Evolutionary conservation across 164 flowering plant genomes (phyloP).

Genomic region (Buxus sempervirens): DNA sequence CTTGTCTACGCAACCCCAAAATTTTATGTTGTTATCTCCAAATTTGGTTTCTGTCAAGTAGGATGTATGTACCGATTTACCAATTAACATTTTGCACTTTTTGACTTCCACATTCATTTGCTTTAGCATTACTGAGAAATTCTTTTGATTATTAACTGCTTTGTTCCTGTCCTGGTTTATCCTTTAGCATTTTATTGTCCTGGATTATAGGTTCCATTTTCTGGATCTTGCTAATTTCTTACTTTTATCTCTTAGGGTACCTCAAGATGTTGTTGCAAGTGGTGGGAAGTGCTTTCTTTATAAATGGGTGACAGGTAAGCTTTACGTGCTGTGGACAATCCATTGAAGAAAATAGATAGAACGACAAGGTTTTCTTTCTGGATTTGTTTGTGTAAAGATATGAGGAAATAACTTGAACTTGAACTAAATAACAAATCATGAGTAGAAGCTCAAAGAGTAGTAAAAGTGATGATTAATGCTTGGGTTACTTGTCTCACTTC

Average conservation of each 20-base stretch:
- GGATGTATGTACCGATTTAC: no score
- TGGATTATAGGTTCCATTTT: background rate
- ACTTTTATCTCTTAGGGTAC: slow-evolving; percentile 55
- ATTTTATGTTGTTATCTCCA: no score
- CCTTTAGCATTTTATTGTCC: background rate
- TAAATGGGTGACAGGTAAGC: slow-evolving; percentile 86
- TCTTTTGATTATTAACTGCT: background rate
- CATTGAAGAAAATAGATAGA: background rate
- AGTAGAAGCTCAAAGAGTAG: no score
- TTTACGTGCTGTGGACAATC: slow-evolving; percentile 1
- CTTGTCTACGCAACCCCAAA: no score
- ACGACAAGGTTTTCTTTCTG: background rate
- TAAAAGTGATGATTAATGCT: no score
- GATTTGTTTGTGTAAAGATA: background rate
- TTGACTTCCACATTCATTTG: background rate
- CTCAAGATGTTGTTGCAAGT: slow-evolving; percentile 84
- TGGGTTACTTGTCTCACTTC: no score
- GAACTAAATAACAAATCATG: no score
- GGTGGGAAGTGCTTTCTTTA: slow-evolving; percentile 79
- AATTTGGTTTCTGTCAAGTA: no score
- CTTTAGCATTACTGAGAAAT: background rate
- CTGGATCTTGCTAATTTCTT: background rate
- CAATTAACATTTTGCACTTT: no score
- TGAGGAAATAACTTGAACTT: no score
- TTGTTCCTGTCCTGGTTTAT: background rate